Evolutionary conservation across 1,139 yeast genomes (phyloP), one percentile per base, ranked within the genome.

Genomic region (Yamadazyma buinensis): DNA sequence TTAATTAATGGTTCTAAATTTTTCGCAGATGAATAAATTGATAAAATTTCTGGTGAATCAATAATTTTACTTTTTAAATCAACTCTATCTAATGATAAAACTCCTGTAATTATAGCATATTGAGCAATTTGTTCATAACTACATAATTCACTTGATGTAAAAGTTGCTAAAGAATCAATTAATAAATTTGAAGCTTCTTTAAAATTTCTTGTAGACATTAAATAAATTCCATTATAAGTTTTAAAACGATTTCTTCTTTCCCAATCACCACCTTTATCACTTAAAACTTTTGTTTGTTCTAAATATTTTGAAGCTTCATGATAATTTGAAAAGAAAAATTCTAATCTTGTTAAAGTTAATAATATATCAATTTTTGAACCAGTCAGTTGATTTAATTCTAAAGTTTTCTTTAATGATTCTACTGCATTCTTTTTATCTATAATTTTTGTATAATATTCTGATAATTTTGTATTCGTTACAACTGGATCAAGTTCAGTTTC

Each of bases 211-310:
- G 92, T 81, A 12, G 95, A 84, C 72, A 92, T 65, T 33, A 78
- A 68, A 57, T 86, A 86, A 36, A 92, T 73, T 15, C 98, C 98
- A 43, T 77, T 65, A 62, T 92, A 94, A 7, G 97, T 87, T 65
- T 94, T 92, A 68, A 77, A 87, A 49, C 96, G 72, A 64, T 94
- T 92, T 54, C 96, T 80, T 59, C 98, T 85, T 63, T 94, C 98
- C 98, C 99, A 92, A 58, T 92, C 99, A 40, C 98, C 98, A 34
- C 98, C 98, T 52, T 87, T 84, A 51, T 92, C 98, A 52, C 92
- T 87, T 54, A 86, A 67, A 28, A 66, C 56, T 52, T 84, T 79
- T 26, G 83, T 78, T 47, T 81, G 81, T 38, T 84, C 95, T 50
- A 94, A 72, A 54, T 83, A 81, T 51, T 80, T 79, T 39, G 80